Evolutionary conservation across 179 eudicot species (phyloP), one percentile per base, ranked within the genome.

Genomic region (Sideroxylon spinosum): DNA sequence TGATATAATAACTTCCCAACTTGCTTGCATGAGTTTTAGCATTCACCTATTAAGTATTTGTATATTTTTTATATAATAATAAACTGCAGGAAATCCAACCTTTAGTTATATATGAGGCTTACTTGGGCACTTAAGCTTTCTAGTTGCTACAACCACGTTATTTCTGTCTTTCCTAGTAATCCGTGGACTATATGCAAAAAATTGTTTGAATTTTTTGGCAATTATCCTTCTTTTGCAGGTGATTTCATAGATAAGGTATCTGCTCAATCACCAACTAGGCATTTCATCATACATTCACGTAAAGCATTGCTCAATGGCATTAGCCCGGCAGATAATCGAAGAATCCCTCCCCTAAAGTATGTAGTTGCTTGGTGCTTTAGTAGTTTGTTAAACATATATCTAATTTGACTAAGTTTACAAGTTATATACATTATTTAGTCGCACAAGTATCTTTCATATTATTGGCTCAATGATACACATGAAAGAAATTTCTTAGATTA

Each of bases 241-340:
- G 95, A 95, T 85, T 95, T 95, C 76, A 90, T 95, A 63, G 88
- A 93, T 77, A 86, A 88, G 87, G 98, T 95, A 76, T 95, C 97
- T 82, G 91, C 98, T 26, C 89, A 90, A 56, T 95, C 98, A 78
- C 98, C 98, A 79, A 88, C 97, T 81, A 90, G 84, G 87, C 98
- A 95, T 87, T 95, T 95, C 78, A 80, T 95, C 69, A 89, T 95
- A 85, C 98, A 95, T 87, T 90, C 98, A n/a, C 86, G 98, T 82
- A 95, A 95, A 84, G 98, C 97, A 69, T 87, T 95, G 78, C 92
- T 95, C 75, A 95, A 95, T 85, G 98, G 98, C 85, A 88, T 95
- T 65, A 95, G 95, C 84, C 98, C 98, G 32, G 90, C 92, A 7
- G 98, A 93, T 68, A 95, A 95, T 83, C 88, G 98, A 82, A 82